phyloP scores from a whole-genome alignment of 139 green algal genomes.

The Picochlorum sp. region DNA sequence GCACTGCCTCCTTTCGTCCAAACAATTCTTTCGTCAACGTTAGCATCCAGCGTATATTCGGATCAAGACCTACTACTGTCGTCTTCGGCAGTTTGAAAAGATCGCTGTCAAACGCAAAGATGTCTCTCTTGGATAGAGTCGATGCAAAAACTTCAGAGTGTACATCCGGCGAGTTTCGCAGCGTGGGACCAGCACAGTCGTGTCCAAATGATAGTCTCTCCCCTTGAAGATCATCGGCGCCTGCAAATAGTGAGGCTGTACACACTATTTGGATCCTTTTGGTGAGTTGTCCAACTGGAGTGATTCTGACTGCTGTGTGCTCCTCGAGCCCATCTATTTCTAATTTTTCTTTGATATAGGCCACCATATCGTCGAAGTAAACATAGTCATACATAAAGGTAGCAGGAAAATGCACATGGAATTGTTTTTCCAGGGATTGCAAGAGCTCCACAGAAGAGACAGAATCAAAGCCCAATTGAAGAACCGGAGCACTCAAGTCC shows the following conservation, averaged over 20 bases:
- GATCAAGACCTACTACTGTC: slow-evolving; percentile 61
- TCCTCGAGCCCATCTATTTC: too few species aligned
- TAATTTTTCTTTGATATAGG: too few species aligned
- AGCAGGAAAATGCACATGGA: slow-evolving; percentile 16
- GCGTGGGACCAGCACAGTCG: too few species aligned
- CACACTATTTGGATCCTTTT: slow-evolving; percentile 4
- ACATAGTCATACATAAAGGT: slow-evolving; percentile 49
- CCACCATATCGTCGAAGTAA: slow-evolving; percentile 25
- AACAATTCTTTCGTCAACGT: slow-evolving; percentile 37
- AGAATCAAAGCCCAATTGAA: slow-evolving; percentile 48
- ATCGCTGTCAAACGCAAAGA: slow-evolving; percentile 47
- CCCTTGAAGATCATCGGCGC: neutral
- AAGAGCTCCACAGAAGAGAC: slow-evolving; percentile 19
- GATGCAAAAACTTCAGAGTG: too few species aligned
- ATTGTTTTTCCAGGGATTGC: slow-evolving; percentile 12
- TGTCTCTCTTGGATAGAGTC: too few species aligned
- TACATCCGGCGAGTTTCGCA: too few species aligned
- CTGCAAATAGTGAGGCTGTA: slow-evolving; percentile 14
- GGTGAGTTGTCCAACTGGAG: too few species aligned
- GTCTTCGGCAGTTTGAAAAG: slow-evolving; percentile 42
- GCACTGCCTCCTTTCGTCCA: slow-evolving; percentile 7
- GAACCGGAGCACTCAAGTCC: too few species aligned
- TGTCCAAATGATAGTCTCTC: too few species aligned
- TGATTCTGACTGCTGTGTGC: too few species aligned
- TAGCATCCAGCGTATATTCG: slow-evolving; percentile 61